Evolutionary conservation across 2,329 filamentous ascomycete genomes (phyloP).

Genomic region (Pseudogymnoascus sp.): DNA sequence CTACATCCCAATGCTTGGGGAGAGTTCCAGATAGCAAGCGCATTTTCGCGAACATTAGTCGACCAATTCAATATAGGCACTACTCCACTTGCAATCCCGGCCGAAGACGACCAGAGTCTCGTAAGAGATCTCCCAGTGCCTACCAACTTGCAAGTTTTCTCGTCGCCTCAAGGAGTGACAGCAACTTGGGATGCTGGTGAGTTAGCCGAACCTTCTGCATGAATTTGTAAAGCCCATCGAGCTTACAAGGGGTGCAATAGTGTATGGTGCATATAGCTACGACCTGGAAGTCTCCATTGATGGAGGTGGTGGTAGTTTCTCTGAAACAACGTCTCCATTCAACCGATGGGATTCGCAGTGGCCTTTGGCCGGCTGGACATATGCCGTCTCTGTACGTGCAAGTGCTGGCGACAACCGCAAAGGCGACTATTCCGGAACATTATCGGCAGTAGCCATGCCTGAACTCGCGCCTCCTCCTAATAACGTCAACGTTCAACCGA

Average conservation of each 20-base stretch:
- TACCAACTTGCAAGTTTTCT: not conserved
- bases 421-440: not conserved
- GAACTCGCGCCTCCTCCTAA: not conserved
- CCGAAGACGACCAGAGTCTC: not conserved
- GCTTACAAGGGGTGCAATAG: not conserved
- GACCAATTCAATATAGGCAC: not conserved
- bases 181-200: not conserved
- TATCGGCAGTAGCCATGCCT: not conserved
- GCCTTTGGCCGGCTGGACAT: not conserved
- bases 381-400: not conserved
- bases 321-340: not conserved
- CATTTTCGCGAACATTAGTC: constrained; percentile 22
- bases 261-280: not conserved
- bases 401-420: not conserved
- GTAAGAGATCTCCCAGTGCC: not conserved
- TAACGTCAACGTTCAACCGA: not conserved
- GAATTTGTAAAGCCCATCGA: too few species aligned
- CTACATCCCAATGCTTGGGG: constrained; percentile 35
- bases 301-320: not conserved
- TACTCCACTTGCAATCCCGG: not conserved
- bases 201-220: not conserved
- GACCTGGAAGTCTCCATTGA: not conserved
- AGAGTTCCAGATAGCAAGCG: constrained; percentile 35
- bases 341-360: not conserved
- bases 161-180: not conserved